Base-by-base conservation (phyloP, 1,284 basidiomycete species). In the Microbotryomycetes sp. region DNA sequence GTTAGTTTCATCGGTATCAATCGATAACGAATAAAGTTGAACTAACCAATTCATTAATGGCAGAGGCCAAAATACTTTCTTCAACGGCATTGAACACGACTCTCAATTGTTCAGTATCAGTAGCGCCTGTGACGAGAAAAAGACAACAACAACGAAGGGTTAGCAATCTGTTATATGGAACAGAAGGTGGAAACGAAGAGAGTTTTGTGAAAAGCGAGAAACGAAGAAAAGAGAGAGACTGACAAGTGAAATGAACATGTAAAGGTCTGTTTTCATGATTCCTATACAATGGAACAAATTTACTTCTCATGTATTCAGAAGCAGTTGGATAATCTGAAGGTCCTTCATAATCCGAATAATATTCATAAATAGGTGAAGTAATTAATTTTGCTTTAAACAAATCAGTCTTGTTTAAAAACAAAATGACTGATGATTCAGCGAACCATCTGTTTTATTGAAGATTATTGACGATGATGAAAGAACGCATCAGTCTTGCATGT, bases 341-440 rank as follows among this genome's bases (percentile, higher is more conserved):
- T 4, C 67, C 67, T 28, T 69, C 67, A 49, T 66, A 69, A 36
- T 69, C 67, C 48, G 65, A 66, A 51, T 69, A 69, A 60, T 66
- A 69, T 42, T 69, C 67, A 57, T 69, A 69, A 51, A 69, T 69
- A 1, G 67, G 67, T 29, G 65, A 64, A 1, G 67, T 63, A 54
- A 69, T 66, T 31, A 69, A 60, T 46, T 69, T 69, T 19, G 62
- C 58, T 45, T 62, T 62, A 78, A 97, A 97, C 57, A 97, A 79
- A 78, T 97, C 93, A 73, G 94, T 96, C 83, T 74, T 74, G 83
- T 94, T 72, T 45, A 72, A 56, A 59, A 73, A 71, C 25, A 72
- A 51, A 30, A 73, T 70, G 19, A 70, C 64, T 36, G 66, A 67
- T 36, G 67, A 70, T 46, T 69, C 60, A 0, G 56, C 62, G 52